phyloP scores from a whole-genome alignment of 805 yeast species.

The Lipomyces yamadae region DNA sequence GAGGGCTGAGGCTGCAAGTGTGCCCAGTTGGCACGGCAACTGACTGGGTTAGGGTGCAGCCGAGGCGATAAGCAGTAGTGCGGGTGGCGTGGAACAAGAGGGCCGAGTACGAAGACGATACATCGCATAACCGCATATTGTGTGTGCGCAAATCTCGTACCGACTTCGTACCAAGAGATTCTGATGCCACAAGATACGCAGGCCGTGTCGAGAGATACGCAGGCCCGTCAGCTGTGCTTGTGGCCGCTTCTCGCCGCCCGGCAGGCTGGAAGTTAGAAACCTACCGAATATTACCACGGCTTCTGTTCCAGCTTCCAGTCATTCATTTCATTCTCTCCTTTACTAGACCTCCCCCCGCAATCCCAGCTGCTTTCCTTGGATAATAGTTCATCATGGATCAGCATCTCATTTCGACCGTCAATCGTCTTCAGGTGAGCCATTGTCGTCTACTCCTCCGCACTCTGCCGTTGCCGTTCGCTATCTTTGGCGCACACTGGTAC shows the following conservation, averaged over 20 bases:
- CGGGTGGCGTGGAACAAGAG: neutral
- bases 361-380: neutral
- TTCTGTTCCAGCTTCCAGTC: neutral
- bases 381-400: slow-evolving; percentile 37
- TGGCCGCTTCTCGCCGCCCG: slow-evolving; percentile 1
- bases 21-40: slow-evolving; percentile 6
- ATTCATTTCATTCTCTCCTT: neutral
- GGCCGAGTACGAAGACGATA: neutral
- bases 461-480: neutral
- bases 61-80: neutral
- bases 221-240: neutral
- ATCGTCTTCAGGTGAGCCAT: slow-evolving; percentile 39
- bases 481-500: neutral
- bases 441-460: neutral
- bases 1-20: neutral
- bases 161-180: neutral
- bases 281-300: neutral
- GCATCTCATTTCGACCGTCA: slow-evolving; percentile 41
- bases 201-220: neutral
- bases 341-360: neutral
- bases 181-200: neutral
- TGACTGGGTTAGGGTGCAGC: neutral
- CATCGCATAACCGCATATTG: neutral
- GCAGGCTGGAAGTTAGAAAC: neutral
- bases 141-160: neutral